Base-by-base conservation (phyloP, 208 protist genomes). In the Acanthamoeba sp. region DNA sequence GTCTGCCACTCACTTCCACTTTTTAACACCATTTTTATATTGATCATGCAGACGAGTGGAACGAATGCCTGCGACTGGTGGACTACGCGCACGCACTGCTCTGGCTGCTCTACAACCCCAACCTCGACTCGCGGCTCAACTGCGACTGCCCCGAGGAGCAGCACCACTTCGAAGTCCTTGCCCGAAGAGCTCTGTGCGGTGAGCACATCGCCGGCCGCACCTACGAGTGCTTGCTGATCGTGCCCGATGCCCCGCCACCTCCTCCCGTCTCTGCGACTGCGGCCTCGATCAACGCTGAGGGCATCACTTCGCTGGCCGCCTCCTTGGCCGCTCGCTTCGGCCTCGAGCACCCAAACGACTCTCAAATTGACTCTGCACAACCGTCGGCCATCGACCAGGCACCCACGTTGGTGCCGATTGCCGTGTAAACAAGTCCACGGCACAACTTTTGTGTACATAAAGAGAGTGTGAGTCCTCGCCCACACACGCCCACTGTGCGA, bases 61-160 rank as follows among this genome's bases (percentile, higher is more conserved):
- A 36, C 55, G 42, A 92, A 10, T 92, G 57, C 34, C 62, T 92
- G 27, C 1, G 87, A 14, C 32, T 92, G 14, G 87, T 52, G 27
- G 87, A 92, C 87, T 92, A 92, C 32, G 87, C 87, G 1, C 85
- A 91, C 62, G 85, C 57, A 3, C 87, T 92, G 22, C 52, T 92
- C 12, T 92, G 87, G 87, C 87, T 92, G 14, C 87, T 92, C 34
- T 92, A 92, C 87, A 40, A 92, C 38, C 87, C 87, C 87, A 92
- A 92, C 62, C 87, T 92, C 36, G 38, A 71, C 59, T 76, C 57
- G 14, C 12, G 87, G 29, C 62, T 92, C 57, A 92, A 92, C 62
- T 40, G 87, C 34, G 69, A 78, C 69, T 78, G 69, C 32, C 69
- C 69, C 36, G 69, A 78, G 7, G 69, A 78, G 24, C 6, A 64